phyloP scores from a whole-genome alignment of 140 eudicot genomes.

The Flaveria floridana region DNA sequence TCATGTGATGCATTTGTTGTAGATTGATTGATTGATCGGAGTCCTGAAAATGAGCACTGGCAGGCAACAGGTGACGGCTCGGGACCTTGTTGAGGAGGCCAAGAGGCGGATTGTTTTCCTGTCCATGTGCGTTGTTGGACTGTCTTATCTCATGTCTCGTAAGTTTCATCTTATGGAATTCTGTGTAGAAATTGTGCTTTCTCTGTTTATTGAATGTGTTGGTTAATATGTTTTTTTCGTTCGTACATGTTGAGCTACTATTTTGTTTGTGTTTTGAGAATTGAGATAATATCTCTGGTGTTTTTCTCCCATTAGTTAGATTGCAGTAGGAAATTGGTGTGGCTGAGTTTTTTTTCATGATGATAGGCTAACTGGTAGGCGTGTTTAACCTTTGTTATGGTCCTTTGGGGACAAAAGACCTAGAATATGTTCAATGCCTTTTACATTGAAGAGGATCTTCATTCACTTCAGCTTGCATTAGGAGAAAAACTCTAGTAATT shows the following conservation, averaged over 20 bases:
- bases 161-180: conserved; percentile 39
- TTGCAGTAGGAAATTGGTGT: too few species aligned
- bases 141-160: conserved; percentile 95
- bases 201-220: neutral
- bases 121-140: conserved; percentile 69
- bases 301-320: too few species aligned
- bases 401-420: neutral
- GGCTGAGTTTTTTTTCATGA: too few species aligned
- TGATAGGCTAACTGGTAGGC: neutral
- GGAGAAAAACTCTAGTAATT: neutral
- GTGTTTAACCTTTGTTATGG: neutral
- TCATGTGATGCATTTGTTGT: conserved; percentile 12
- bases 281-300: conserved; percentile 4
- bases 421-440: neutral
- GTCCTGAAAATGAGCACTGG: conserved; percentile 57
- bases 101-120: conserved; percentile 84
- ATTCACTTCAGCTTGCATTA: neutral
- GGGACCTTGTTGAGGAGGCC: conserved; percentile 87
- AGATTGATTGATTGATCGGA: conserved; percentile 29
- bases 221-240: neutral
- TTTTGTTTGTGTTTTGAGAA: conserved; percentile 16
- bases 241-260: conserved; percentile 13
- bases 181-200: conserved; percentile 1
- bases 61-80: conserved; percentile 57
- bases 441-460: neutral